Conservation (phyloP, 2,329 filamentous ascomycete species). For the Fusarium sp. region DNA sequence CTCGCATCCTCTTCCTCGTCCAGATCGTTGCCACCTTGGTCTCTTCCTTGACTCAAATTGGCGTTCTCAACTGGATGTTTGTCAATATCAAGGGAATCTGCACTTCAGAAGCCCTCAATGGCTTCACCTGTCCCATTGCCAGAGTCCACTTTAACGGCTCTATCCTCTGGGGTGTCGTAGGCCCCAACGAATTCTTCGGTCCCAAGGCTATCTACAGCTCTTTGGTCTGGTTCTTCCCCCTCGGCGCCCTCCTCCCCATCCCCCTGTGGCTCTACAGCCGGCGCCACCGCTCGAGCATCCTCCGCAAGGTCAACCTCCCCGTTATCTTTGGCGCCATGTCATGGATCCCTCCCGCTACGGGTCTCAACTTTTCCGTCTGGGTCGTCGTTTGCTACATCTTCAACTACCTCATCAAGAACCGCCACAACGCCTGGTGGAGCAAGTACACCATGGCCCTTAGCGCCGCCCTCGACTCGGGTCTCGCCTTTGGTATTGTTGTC, state of each 20-base stretch:
- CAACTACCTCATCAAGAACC: slow-evolving; percentile 78
- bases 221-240: slow-evolving; percentile 83
- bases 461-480: slow-evolving; percentile 82
- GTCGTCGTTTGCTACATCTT: slow-evolving; percentile 86
- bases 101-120: slow-evolving; percentile 81
- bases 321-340: slow-evolving; percentile 84
- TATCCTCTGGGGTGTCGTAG: slow-evolving; percentile 90
- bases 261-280: slow-evolving; percentile 77
- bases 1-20: slow-evolving; percentile 80
- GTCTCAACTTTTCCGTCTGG: slow-evolving; percentile 90
- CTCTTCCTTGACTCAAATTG: slow-evolving; percentile 83
- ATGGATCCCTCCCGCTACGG: slow-evolving; percentile 89
- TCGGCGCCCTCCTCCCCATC: slow-evolving; percentile 80
- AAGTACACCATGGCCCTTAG: slow-evolving; percentile 93
- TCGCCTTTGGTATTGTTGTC: slow-evolving; percentile 84
- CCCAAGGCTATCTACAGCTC: slow-evolving; percentile 77
- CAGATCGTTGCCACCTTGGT: slow-evolving; percentile 81
- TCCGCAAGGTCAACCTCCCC: slow-evolving; percentile 82
- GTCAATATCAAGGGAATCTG: slow-evolving; percentile 79
- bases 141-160: slow-evolving; percentile 91
- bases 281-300: slow-evolving; percentile 67
- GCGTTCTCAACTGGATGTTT: slow-evolving; percentile 92
- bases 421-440: slow-evolving; percentile 82
- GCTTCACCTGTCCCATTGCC: slow-evolving; percentile 88
- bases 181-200: slow-evolving; percentile 85